phyloP scores from a whole-genome alignment of 208 protist genomes.

The Crithidia mellificae region DNA sequence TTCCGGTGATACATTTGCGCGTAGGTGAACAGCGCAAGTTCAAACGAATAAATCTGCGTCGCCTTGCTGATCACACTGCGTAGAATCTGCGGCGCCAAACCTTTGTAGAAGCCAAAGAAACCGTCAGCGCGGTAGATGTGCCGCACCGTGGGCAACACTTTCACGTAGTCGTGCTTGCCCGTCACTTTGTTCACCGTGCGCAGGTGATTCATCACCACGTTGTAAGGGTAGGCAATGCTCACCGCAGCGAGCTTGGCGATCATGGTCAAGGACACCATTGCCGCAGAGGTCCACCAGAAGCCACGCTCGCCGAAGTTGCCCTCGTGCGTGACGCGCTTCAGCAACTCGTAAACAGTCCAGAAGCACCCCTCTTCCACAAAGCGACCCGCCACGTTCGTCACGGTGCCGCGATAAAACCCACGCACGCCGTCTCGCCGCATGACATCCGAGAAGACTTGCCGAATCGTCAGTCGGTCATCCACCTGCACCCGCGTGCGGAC shows the following conservation, averaged over 20 bases:
- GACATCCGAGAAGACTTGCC: conserved; percentile 67
- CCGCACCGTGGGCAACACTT: conserved; percentile 59
- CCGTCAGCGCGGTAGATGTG: conserved; percentile 81
- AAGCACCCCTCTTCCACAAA: conserved; percentile 88
- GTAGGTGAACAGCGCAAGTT: conserved; percentile 84
- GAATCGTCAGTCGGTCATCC: conserved; percentile 74
- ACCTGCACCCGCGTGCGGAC: conserved; percentile 89
- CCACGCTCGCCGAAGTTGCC: conserved; percentile 50
- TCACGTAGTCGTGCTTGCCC: conserved; percentile 72
- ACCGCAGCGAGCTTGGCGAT: conserved; percentile 73
- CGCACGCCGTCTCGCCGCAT: conserved; percentile 66
- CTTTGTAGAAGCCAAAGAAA: conserved; percentile 89
- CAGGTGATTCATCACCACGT: conserved; percentile 90
- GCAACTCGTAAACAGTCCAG: conserved; percentile 87
- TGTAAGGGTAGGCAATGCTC: conserved; percentile 87
- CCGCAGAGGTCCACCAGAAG: conserved; percentile 63
- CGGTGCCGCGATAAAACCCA: conserved; percentile 86
- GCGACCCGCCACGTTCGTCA: conserved; percentile 83
- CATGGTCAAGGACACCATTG: conserved; percentile 84
- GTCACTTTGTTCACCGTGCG: conserved; percentile 85
- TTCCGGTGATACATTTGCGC: conserved; percentile 32
- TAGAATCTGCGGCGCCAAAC: conserved; percentile 79
- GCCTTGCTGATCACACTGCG: conserved; percentile 86
- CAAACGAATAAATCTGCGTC: conserved; percentile 88
- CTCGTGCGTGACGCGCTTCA: conserved; percentile 76